Percentiles rank a stretch among this genome's conserved stretches.
Evolutionary conservation across 2,329 filamentous ascomycete genomes (phyloP).

Genomic region (Penicillium expansum): DNA sequence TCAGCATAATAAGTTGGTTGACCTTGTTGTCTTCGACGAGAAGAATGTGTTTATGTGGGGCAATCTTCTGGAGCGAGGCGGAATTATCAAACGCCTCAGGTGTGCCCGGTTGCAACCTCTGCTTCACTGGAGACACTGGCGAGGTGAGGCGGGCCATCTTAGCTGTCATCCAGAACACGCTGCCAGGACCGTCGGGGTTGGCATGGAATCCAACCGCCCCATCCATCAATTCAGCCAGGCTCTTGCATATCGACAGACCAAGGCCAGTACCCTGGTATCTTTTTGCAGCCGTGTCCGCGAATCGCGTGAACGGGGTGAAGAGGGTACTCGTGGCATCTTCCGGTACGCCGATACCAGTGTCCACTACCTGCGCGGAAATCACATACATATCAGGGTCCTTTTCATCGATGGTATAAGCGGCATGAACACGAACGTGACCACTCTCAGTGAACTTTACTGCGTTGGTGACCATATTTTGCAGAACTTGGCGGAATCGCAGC

Average conservation of each 20-base stretch:
- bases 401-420: slow-evolving; percentile 43
- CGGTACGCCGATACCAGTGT: slow-evolving; percentile 56
- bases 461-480: slow-evolving; percentile 62
- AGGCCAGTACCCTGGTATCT: slow-evolving; percentile 57
- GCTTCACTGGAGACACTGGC: slow-evolving; percentile 29
- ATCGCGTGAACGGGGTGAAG: slow-evolving; percentile 57
- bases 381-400: slow-evolving; percentile 40
- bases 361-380: slow-evolving; percentile 53
- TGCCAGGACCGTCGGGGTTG: slow-evolving; percentile 49
- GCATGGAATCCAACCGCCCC: slow-evolving; percentile 49
- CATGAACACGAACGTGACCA: slow-evolving; percentile 51
- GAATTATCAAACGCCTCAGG: slow-evolving; percentile 18
- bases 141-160: slow-evolving; percentile 41
- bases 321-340: slow-evolving; percentile 47
- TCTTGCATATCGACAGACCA: slow-evolving; percentile 58
- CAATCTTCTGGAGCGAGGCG: slow-evolving; percentile 36
- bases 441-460: slow-evolving; percentile 61
- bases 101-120: slow-evolving; percentile 17
- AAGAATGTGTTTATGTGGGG: slow-evolving; percentile 42
- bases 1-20: slow-evolving; percentile 44
- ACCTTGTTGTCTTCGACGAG: slow-evolving; percentile 46
- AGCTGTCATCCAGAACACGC: slow-evolving; percentile 54
- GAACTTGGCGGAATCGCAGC: slow-evolving; percentile 59
- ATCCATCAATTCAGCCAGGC: slow-evolving; percentile 56
- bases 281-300: slow-evolving; percentile 54